A percentile compares a stretch with the other conserved stretches of the same genome.
These are phyloP conservation scores for Striga hermonthica DNA, from an alignment of 305 asterid species.

Conservation along the genomic window DNA sequence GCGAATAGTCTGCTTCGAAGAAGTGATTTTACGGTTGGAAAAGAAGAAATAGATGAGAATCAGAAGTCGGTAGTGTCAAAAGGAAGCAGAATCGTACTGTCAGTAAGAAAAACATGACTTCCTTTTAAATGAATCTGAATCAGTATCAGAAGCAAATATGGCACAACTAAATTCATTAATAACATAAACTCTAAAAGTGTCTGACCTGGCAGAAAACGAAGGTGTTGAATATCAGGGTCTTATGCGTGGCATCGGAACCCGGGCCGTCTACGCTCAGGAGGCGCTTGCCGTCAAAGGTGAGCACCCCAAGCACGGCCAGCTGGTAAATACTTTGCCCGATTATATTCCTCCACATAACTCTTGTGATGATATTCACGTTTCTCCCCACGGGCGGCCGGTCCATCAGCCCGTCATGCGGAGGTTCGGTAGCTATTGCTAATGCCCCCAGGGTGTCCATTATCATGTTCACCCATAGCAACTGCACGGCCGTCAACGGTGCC, in stretches of 20 bases:
- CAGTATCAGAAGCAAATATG: no score
- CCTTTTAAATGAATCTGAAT: no score
- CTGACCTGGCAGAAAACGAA: slow-evolving; percentile 79
- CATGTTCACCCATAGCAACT: slow-evolving; percentile 88
- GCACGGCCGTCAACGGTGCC: slow-evolving; percentile 80
- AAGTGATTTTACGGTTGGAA: background rate
- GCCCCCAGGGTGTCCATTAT: slow-evolving; percentile 88
- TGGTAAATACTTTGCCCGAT: slow-evolving; percentile 75
- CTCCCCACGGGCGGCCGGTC: slow-evolving; percentile 61
- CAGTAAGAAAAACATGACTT: no score
- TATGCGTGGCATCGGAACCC: slow-evolving; percentile 43
- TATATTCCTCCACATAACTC: slow-evolving; percentile 76
- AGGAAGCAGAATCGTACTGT: background rate
- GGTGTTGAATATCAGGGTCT: slow-evolving; percentile 71
- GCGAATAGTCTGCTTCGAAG: background rate
- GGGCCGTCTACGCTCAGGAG: slow-evolving; percentile 45
- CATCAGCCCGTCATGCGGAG: slow-evolving; percentile 75
- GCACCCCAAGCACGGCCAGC: slow-evolving; percentile 54
- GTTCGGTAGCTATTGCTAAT: slow-evolving; percentile 78
- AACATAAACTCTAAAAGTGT: background rate
- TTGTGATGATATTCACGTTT: slow-evolving; percentile 52
- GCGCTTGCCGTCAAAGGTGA: slow-evolving; percentile 45
- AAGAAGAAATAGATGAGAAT: background rate
- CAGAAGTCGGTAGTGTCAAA: background rate
- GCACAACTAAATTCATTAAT: no score